phyloP scores from a whole-genome alignment of 257 asterid genomes.

The Cinchona pubescens region DNA sequence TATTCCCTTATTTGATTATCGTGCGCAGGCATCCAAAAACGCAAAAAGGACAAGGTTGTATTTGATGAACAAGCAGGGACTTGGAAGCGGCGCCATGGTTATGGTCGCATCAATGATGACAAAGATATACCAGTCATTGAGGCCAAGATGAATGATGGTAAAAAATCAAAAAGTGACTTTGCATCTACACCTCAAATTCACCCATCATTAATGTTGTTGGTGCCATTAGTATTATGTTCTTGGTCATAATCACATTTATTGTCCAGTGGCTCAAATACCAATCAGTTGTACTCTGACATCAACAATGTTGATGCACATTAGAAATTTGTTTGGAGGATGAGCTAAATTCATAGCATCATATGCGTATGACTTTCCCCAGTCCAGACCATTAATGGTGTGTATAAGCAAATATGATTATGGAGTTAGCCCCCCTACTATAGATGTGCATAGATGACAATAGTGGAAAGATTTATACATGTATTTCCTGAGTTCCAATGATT shows the following conservation, averaged over 20 bases:
- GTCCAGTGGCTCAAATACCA: neutral
- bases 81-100: constrained; percentile 94
- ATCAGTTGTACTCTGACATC: too few species aligned
- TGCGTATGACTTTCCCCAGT: neutral
- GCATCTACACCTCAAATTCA: neutral
- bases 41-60: constrained; percentile 69
- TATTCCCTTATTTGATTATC: constrained; percentile 2
- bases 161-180: constrained; percentile 19
- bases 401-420: neutral
- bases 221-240: neutral
- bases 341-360: neutral
- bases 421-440: neutral
- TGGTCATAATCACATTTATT: neutral
- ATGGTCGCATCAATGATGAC: constrained; percentile 87
- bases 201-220: neutral
- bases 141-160: constrained; percentile 92
- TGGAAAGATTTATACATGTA: neutral
- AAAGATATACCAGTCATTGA: constrained; percentile 84
- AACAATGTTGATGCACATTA: neutral
- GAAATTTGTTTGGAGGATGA: constrained; percentile 1
- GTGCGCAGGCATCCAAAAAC: constrained; percentile 64
- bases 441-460: neutral
- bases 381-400: neutral
- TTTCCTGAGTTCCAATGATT: neutral
- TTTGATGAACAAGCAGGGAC: constrained; percentile 74